These are phyloP conservation scores for Tubosaeta sp. DNA, from an alignment of 768 basidiomycete species.

Conservation along the genomic window DNA sequence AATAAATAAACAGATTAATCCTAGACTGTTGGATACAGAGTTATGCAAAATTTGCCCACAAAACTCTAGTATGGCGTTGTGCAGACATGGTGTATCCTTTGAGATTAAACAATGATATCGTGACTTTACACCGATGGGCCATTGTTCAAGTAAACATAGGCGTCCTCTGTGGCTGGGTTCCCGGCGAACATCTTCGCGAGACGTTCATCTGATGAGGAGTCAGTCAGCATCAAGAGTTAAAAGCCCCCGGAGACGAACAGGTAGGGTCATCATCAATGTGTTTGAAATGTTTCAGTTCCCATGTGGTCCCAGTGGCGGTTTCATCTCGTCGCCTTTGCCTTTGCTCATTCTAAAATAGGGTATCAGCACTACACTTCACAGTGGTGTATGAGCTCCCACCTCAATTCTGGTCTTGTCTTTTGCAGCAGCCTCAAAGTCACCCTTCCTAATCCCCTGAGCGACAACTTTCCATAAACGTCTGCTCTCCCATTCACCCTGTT, in stretches of 20 bases:
- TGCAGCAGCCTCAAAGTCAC: slow-evolving; percentile 89
- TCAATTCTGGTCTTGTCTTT: slow-evolving; percentile 88
- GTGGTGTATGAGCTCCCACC: slow-evolving; percentile 38
- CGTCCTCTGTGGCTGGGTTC: slow-evolving; percentile 68
- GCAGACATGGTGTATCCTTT: slow-evolving; percentile 4
- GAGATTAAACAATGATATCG: slow-evolving; percentile 1
- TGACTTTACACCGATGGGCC: slow-evolving; percentile 27
- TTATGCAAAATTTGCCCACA: slow-evolving; percentile 16
- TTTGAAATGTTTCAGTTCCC: slow-evolving; percentile 76
- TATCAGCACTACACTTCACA: neutral
- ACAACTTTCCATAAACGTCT: slow-evolving; percentile 81
- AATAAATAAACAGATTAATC: slow-evolving; percentile 10
- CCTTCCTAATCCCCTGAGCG: slow-evolving; percentile 84
- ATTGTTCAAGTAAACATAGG: slow-evolving; percentile 66
- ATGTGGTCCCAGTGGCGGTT: slow-evolving; percentile 59
- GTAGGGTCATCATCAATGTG: slow-evolving; percentile 65
- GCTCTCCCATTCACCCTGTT: slow-evolving; percentile 82
- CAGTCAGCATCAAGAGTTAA: neutral
- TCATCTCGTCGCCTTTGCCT: slow-evolving; percentile 86
- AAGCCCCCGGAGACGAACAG: slow-evolving; percentile 46
- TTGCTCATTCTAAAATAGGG: slow-evolving; percentile 72
- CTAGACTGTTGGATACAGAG: slow-evolving; percentile 9
- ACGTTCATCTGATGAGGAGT: slow-evolving; percentile 44
- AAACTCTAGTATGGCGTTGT: slow-evolving; percentile 4
- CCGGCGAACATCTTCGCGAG: slow-evolving; percentile 61